These are phyloP conservation scores for Protomyces inundatus DNA, from an alignment of 1,139 yeast species.

Conservation along the genomic window DNA sequence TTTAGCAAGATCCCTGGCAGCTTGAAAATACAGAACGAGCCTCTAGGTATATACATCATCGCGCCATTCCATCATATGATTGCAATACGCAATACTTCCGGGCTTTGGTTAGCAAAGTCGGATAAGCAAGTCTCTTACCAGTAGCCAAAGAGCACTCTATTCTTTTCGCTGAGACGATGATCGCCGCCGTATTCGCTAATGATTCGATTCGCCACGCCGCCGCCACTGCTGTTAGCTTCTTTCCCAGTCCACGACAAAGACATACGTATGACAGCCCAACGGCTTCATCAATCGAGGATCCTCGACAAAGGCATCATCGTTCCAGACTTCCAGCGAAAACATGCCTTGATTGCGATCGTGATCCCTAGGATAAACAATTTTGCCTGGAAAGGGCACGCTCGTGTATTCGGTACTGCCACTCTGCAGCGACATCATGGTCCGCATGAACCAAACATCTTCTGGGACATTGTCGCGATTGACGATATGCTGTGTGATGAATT, in stretches of 20 bases:
- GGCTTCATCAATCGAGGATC: not conserved
- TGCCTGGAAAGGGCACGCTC: not conserved
- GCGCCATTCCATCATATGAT: not conserved
- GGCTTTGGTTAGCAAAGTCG: not conserved
- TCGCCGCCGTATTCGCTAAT: not conserved
- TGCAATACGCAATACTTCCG: not conserved
- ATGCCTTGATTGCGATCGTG: not conserved
- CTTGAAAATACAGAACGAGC: too few relatives aligned
- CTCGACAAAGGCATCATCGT: not conserved
- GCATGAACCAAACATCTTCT: constrained; percentile 21
- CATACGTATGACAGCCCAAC: not conserved
- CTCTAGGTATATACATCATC: too few relatives aligned
- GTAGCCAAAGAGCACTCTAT: not conserved
- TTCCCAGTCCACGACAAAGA: not conserved
- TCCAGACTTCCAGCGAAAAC: not conserved
- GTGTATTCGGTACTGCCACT: not conserved
- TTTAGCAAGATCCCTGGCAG: too few relatives aligned
- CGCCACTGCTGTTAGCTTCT: not conserved
- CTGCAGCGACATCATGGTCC: not conserved
- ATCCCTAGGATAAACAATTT: not conserved
- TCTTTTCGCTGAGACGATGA: not conserved
- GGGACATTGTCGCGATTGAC: constrained; percentile 1
- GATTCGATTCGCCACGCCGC: not conserved
- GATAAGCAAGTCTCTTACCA: not conserved
- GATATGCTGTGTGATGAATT: constrained; percentile 6